Evolutionary conservation across 495 filamentous ascomycete genomes (phyloP), one percentile per base, ranked within the genome.

Genomic region (Venustampulla echinocandica): DNA sequence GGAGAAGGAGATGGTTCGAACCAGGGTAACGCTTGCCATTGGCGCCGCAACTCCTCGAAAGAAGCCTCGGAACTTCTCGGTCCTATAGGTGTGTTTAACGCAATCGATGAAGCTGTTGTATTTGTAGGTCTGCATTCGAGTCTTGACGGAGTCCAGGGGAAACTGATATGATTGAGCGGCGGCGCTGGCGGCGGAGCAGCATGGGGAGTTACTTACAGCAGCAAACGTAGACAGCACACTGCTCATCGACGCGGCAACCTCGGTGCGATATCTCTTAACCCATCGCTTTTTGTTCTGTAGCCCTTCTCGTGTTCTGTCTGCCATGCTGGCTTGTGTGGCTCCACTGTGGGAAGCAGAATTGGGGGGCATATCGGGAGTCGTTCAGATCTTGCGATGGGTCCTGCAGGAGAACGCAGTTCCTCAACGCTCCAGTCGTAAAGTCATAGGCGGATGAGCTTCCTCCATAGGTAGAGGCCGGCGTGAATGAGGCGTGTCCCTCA

Each of bases 1-100:
- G 25, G 87, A 90, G 60, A 96, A 95, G n/a, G 86, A 92, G 41
- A 94, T 74, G 15, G 90, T 92, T 27, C 90, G 80, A 44, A 95
- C 89, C 39, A 87, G 73, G 7, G 90, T 95, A 40, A 96, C 84
- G 68, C 85, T 92, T 15, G 78, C 78, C 59, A 96, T 71, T 24
- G 90, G 90, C 39, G 63, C 57, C 21, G 40, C 42, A 38, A 57
- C 49, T n/a, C 44, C 85, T 54, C 86, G 74, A 69, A 84, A 90
- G 68, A 90, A 90, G 5, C 84, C 85, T 55, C 76, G 69, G 34
- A 81, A 60, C 20, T 81, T 77, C 66, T 90, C 85, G 1, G 75
- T 80, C 44, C 69, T 69, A 60, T 88, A 87, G 10, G 85, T 87
- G 54, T 84, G 71, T 22, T 70, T 69, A 30, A 87, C 76, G 59